phyloP scores from a whole-genome alignment of 371 early-diverging fungal species.

The Lichtheimia ornata region DNA sequence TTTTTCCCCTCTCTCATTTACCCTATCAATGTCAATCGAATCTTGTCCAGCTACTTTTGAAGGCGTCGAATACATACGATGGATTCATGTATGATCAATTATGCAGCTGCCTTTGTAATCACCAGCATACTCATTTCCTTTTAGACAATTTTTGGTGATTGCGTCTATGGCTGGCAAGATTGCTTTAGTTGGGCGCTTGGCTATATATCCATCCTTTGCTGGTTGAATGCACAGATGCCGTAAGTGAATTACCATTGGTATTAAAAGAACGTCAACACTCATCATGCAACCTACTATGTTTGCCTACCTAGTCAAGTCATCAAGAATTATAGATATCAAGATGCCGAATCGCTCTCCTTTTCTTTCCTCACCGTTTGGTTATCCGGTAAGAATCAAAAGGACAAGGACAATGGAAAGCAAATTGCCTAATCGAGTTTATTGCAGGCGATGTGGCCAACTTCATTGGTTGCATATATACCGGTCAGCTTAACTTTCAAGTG shows the following conservation, averaged over 20 bases:
- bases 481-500: slow-evolving; percentile 74
- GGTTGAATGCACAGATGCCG: slow-evolving; percentile 83
- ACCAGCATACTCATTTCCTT: neutral
- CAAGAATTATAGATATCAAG: slow-evolving; percentile 57
- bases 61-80: slow-evolving; percentile 23
- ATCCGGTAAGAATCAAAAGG: slow-evolving; percentile 37
- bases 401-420: neutral
- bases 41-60: slow-evolving; percentile 15
- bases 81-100: slow-evolving; percentile 36
- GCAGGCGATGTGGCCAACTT: slow-evolving; percentile 72
- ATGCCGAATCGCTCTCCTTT: slow-evolving; percentile 60
- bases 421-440: neutral
- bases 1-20: neutral
- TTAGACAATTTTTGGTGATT: slow-evolving; percentile 54
- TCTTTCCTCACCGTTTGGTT: slow-evolving; percentile 66
- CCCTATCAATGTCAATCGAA: neutral
- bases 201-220: slow-evolving; percentile 68
- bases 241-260: slow-evolving; percentile 35
- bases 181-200: slow-evolving; percentile 52
- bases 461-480: slow-evolving; percentile 67
- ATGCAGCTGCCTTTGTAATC: neutral
- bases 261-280: neutral
- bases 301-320: slow-evolving; percentile 53
- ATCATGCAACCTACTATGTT: neutral
- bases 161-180: slow-evolving; percentile 55